Conservation (phyloP, 2,329 filamentous ascomycete species). For the Clarireedia hainanense region DNA sequence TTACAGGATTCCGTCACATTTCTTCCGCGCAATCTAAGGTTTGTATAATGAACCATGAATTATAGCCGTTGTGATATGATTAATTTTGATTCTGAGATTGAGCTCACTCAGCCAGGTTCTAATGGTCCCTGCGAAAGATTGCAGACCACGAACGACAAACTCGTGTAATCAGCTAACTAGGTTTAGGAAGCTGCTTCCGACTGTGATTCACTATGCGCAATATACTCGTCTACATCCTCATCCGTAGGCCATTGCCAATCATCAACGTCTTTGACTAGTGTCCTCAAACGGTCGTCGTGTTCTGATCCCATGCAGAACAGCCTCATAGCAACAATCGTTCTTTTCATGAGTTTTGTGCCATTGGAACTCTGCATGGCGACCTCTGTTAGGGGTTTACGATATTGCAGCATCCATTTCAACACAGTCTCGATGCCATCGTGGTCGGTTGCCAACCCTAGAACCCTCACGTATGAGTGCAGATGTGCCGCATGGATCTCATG, state of each 20-base stretch:
- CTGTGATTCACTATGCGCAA: background rate
- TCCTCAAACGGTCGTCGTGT: constrained; percentile 12
- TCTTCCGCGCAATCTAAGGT: no score
- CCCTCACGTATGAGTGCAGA: constrained; percentile 54
- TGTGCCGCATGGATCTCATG: constrained; percentile 38
- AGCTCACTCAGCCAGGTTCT: no score
- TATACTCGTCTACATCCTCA: constrained; percentile 8
- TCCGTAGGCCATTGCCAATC: constrained; percentile 26
- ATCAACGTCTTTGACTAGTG: constrained; percentile 19
- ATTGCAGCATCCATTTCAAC: constrained; percentile 49
- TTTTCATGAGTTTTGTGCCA: constrained; percentile 13
- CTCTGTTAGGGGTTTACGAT: constrained; percentile 31
- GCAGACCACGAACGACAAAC: no score
- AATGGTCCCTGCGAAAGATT: no score
- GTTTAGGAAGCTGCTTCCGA: no score
- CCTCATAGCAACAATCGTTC: constrained; percentile 19
- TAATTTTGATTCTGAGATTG: no score
- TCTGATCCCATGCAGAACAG: constrained; percentile 14
- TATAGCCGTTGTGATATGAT: no score
- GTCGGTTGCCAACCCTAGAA: constrained; percentile 54
- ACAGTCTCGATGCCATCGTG: constrained; percentile 48
- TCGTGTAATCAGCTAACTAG: no score
- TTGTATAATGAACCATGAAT: no score
- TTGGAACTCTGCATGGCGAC: constrained; percentile 13
- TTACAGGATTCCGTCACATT: no score